phyloP scores from a whole-genome alignment of 2,329 filamentous ascomycete genomes.

The Trichoderma lentiforme region DNA sequence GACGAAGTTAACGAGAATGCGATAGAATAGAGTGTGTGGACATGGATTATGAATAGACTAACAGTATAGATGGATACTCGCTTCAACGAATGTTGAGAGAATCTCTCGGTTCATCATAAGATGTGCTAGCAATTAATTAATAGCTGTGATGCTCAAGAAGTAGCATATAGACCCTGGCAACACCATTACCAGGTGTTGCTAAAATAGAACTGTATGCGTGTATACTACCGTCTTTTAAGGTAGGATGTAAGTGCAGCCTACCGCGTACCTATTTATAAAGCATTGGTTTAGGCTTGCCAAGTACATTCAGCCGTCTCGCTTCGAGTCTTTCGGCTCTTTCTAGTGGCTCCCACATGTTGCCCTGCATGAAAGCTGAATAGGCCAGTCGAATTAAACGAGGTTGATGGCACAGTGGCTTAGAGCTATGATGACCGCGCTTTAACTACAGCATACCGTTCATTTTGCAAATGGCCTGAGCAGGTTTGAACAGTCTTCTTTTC shows the following conservation, averaged over 20 bases:
- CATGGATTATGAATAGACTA: neutral
- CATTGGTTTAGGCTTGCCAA: neutral
- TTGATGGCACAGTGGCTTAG: neutral
- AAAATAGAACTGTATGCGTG: neutral
- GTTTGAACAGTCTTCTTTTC: neutral
- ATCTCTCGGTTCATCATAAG: neutral
- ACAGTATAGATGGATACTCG: neutral
- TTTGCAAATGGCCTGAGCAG: neutral
- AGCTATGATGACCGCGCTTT: neutral
- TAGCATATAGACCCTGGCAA: neutral
- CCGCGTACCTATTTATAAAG: neutral
- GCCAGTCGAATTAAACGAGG: neutral
- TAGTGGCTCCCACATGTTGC: neutral
- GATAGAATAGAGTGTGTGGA: neutral
- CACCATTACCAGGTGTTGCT: neutral
- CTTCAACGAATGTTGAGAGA: neutral
- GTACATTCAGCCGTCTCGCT: neutral
- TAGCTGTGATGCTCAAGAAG: neutral
- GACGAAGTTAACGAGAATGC: neutral
- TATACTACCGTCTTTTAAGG: neutral
- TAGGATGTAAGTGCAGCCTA: neutral
- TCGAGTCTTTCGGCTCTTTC: neutral
- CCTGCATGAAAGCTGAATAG: neutral
- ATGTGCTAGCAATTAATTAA: neutral
- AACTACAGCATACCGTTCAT: neutral